phyloP scores from a whole-genome alignment of 495 filamentous ascomycete species.

The Penicillium angulare region DNA sequence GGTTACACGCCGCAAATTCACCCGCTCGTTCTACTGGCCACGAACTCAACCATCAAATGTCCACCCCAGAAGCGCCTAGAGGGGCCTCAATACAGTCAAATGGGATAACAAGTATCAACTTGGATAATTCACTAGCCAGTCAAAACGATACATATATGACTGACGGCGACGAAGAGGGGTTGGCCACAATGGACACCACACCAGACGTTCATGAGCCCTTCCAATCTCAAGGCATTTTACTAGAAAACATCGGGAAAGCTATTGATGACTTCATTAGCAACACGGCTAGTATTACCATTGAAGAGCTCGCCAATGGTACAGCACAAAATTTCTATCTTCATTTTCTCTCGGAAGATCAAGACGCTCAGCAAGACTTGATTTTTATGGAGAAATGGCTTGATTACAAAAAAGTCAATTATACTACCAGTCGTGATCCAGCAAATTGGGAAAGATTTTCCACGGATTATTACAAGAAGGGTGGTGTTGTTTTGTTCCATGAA shows the following conservation, averaged over 20 bases:
- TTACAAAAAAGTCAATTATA: constrained; percentile 25
- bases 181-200: not conserved
- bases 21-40: no score
- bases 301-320: constrained; percentile 12
- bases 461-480: no score
- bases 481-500: constrained; percentile 41
- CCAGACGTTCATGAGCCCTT: not conserved
- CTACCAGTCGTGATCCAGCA: constrained; percentile 19
- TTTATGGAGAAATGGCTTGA: constrained; percentile 30
- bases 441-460: not conserved
- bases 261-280: not conserved
- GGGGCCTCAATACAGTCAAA: no score
- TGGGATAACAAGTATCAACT: no score
- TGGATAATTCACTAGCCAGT: no score
- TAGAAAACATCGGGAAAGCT: not conserved
- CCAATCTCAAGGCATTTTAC: not conserved
- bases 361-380: constrained; percentile 18
- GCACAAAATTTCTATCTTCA: constrained; percentile 40
- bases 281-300: not conserved
- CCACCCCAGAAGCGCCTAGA: no score
- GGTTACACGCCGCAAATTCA: no score
- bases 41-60: no score
- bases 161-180: not conserved
- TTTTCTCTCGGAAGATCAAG: constrained; percentile 27
- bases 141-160: no score